Evolutionary conservation across 2,329 filamentous ascomycete genomes (phyloP), one percentile per base, ranked within the genome.

Genomic region (Botrytis pseudocinerea): DNA sequence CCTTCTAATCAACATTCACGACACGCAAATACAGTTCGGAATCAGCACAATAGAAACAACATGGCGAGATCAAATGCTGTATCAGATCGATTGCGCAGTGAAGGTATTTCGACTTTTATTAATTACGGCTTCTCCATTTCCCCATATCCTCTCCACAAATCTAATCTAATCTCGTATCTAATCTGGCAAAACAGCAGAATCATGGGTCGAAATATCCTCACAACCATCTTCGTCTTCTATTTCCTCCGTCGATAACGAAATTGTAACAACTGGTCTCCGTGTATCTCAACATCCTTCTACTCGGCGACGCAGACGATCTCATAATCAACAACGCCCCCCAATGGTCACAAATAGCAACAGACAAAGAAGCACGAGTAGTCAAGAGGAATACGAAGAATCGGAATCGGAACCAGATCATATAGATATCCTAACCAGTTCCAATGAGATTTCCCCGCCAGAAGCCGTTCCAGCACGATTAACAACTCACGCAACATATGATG

Each of bases 351-450:
- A 84, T 38, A 77, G 82, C 60, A 79, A 79, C 73, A 83, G 83
- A 62, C 83, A 83, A 38, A 83, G 82, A 70, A 84, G 83, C 64
- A 84, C 86, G 46, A 97, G 94, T 82, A 97, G 95, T 79, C 94
- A 97, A 81, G 95, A 97, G 78, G 95, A 97, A 83, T 97, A 97
- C 79, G 94, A 97, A 48, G 94, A 97, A 84, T 97, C 92, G 75
- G 94, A 97, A 82, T 97, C 89, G 76, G 95, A 97, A 75, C 94
- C 94, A 60, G 95, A 97, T 78, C 88, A 87, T 22, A 68, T 68
- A 57, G 65, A 68, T 57, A 78, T 88, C 18, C 81, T 91, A 79
- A 86, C 86, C 2, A 90, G 88, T 77, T 91, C 89, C 22, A 86
- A 85, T 63, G 89, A 91, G 77, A 79, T 85, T 75, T 62, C 80